Base-by-base conservation (phyloP, 805 yeast species). In the Starmera caribaea region DNA sequence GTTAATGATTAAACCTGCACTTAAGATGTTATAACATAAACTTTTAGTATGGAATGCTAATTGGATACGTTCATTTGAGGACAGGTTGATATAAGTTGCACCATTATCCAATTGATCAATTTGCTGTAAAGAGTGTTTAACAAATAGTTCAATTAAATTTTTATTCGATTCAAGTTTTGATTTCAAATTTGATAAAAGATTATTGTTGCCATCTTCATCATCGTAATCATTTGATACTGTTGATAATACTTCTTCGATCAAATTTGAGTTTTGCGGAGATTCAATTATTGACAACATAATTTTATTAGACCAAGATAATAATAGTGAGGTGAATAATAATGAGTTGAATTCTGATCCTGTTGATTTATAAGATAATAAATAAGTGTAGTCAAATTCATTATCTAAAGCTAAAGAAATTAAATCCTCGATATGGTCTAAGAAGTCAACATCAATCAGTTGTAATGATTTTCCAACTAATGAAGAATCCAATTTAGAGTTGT, bases 21-120 rank as follows among this genome's bases (percentile, higher is more conserved):
- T 70, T 8, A 84, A 66, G n/a, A 79, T 69, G 53, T 81, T 81
- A 29, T 83, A 59, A 16, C 74, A 72, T 39, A 61, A 55, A 17
- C 75, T 60, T 53, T 80, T 79, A n/a, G 80, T 66, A 24, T 62
- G 51, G 46, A 74, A 70, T 0, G 81, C 80, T 17, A 71, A 55
- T 32, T 62, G 63, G 36, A 76, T 58, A 33, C 80, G 61, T 32
- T 64, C 62, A 30, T 59, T 59, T 5, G 76, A 69, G 0, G 76
- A 71, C 43, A 76, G 61, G 24, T 71, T 76, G 42, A 79, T 65
- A 53, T 69, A 77, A 5, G 71, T 62, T 28, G 73, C 73, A 27
- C 83, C 82, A 28, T 73, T 63, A 46, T 80, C 84, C 41, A 80
- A 59, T 14, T 47, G 51, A 15, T 34, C 38, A 16, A 58, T 40